Percentiles rank a stretch among this genome's conserved stretches.
phyloP scores from a whole-genome alignment of 306 rosid genomes.

The Nissolia schottii region DNA sequence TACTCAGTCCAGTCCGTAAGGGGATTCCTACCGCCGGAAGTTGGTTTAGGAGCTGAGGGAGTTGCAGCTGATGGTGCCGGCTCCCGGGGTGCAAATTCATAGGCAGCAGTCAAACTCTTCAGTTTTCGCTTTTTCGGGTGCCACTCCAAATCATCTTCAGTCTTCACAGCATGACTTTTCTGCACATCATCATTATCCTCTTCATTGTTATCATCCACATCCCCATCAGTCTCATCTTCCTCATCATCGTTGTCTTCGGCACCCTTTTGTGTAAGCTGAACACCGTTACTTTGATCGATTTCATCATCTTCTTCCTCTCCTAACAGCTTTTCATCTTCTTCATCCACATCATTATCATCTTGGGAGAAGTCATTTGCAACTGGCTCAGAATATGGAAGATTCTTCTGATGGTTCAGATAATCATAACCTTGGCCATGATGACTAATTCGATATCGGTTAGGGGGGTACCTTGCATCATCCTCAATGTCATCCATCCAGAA shows the following conservation, averaged over 20 bases:
- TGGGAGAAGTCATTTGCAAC: conserved; percentile 33
- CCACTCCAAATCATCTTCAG: conserved; percentile 47
- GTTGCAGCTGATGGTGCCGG: conserved; percentile 36
- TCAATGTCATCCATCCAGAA: conserved; percentile 69
- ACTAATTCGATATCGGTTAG: conserved; percentile 35
- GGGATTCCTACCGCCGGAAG: conserved; percentile 62
- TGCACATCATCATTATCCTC: conserved; percentile 37
- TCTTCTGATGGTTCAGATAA: conserved; percentile 36
- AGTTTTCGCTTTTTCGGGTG: conserved; percentile 71
- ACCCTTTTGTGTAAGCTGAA: conserved; percentile 25
- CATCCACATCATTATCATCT: conserved; percentile 46
- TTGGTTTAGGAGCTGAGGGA: conserved; percentile 44
- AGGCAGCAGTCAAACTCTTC: conserved; percentile 67
- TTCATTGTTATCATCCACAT: conserved; percentile 24
- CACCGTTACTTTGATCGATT: conserved; percentile 41
- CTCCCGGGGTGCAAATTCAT: conserved; percentile 67
- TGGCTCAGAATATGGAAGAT: conserved; percentile 42
- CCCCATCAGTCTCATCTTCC: conserved; percentile 34
- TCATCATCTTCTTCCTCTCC: conserved; percentile 52
- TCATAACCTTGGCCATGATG: conserved; percentile 46
- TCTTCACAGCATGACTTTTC: conserved; percentile 22
- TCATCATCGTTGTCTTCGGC: conserved; percentile 23
- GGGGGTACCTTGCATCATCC: conserved; percentile 56
- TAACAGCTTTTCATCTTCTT: conserved; percentile 40
- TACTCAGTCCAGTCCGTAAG: conserved; percentile 78